phyloP scores from a whole-genome alignment of 148 eudicot species.

The Nepenthes mirabilis region DNA sequence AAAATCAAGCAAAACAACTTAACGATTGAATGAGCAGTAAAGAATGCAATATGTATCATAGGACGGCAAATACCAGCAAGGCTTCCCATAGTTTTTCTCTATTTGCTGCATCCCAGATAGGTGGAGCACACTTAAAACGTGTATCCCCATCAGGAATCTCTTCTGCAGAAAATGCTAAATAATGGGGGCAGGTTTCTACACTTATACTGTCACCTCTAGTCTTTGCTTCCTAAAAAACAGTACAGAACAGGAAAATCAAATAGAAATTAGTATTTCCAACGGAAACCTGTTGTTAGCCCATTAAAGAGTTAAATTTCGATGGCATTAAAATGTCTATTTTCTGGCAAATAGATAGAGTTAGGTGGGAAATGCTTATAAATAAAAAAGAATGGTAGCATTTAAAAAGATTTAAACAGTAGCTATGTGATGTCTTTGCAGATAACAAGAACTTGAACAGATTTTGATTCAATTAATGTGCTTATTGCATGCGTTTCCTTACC shows the following conservation, averaged over 20 bases:
- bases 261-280: not conserved
- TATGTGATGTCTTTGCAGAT: no score
- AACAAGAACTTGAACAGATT: no score
- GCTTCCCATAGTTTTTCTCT: constrained; percentile 78
- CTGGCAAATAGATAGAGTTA: no score
- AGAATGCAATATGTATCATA: not conserved
- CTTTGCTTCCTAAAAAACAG: constrained; percentile 66
- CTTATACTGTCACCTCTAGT: constrained; percentile 73
- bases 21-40: not conserved
- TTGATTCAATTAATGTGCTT: no score
- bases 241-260: not conserved
- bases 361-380: no score
- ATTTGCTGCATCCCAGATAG: constrained; percentile 76
- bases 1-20: constrained; percentile 4
- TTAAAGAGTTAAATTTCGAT: no score
- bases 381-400: no score
- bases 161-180: constrained; percentile 88
- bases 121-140: constrained; percentile 91
- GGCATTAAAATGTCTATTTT: no score
- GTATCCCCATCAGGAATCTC: constrained; percentile 91
- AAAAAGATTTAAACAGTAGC: no score
- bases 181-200: constrained; percentile 93
- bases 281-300: not conserved
- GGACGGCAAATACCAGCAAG: constrained; percentile 48
- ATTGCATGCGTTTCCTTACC: no score